Evolutionary conservation across 805 yeast genomes (phyloP).

Genomic region (Yarrowia keelungensis): DNA sequence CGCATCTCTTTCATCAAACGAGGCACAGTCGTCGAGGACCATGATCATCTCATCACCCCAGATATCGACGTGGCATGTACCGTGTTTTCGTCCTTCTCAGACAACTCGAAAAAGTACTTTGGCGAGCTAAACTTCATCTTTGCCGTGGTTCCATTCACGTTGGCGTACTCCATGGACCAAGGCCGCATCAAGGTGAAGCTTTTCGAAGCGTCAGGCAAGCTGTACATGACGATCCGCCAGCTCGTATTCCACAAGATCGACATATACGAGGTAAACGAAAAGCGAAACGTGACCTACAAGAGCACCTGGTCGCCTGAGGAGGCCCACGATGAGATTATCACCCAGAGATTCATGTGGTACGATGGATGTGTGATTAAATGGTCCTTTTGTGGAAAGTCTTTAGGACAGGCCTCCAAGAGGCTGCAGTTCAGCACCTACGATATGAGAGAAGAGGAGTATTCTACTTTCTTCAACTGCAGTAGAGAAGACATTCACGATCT

Average conservation of each 20-base stretch:
- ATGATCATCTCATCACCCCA: neutral
- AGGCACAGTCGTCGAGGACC: slow-evolving; percentile 12
- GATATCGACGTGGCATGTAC: slow-evolving; percentile 10
- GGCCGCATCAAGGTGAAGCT: slow-evolving; percentile 24
- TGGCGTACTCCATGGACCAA: slow-evolving; percentile 24
- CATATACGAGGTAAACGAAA: slow-evolving; percentile 2
- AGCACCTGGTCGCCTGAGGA: slow-evolving; percentile 15
- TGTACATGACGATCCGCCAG: slow-evolving; percentile 14
- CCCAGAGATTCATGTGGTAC: slow-evolving; percentile 28
- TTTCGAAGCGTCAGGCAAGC: slow-evolving; percentile 22
- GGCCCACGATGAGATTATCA: slow-evolving; percentile 9
- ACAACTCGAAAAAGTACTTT: slow-evolving; percentile 16
- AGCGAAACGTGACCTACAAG: neutral
- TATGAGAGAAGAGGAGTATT: slow-evolving; percentile 4
- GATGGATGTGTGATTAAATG: slow-evolving; percentile 24
- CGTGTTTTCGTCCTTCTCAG: slow-evolving; percentile 3
- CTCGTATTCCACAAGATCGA: slow-evolving; percentile 25
- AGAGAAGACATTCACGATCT: slow-evolving; percentile 23
- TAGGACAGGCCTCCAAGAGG: slow-evolving; percentile 1
- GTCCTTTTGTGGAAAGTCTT: slow-evolving; percentile 22
- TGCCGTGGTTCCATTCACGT: neutral
- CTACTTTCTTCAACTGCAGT: slow-evolving; percentile 8
- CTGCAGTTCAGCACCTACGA: slow-evolving; percentile 23
- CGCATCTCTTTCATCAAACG: slow-evolving; percentile 1
- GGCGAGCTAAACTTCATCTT: slow-evolving; percentile 11